Percentiles rank a stretch among this genome's conserved stretches.
Conservation (phyloP, 176 grass and related monocot genomes). For the Oryza longistaminata region DNA sequence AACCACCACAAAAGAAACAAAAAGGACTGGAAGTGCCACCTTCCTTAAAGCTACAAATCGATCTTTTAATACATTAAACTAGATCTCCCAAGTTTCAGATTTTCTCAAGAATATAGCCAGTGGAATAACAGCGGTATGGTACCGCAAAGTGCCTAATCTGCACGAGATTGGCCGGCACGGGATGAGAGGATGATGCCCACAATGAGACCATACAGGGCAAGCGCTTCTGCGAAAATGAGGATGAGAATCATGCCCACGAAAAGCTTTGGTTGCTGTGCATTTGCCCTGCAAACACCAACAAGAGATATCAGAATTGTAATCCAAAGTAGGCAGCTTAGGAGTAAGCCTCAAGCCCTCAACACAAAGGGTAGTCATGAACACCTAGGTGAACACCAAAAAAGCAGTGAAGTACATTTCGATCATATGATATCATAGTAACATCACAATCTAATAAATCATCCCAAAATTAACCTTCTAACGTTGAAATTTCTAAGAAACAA, state of each 20-base stretch:
- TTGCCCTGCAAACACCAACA: constrained; percentile 44
- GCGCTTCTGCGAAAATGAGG: constrained; percentile 77
- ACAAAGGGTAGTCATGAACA: not conserved
- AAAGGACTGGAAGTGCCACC: constrained; percentile 42
- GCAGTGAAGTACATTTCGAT: not conserved
- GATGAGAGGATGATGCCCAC: constrained; percentile 85
- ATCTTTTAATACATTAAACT: constrained; percentile 57
- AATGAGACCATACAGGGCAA: constrained; percentile 74
- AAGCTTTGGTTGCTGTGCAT: constrained; percentile 76
- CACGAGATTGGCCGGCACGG: constrained; percentile 74
- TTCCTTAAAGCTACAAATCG: constrained; percentile 40
- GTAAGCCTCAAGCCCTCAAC: not conserved
- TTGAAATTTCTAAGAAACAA: not conserved
- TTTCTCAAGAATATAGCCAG: constrained; percentile 39
- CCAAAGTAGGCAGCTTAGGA: not conserved
- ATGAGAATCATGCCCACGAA: constrained; percentile 90
- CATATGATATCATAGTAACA: not conserved
- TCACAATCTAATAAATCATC: not conserved
- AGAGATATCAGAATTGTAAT: constrained; percentile 12
- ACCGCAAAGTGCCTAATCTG: constrained; percentile 41
- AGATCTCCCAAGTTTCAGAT: constrained; percentile 32
- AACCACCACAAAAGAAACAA: constrained; percentile 32
- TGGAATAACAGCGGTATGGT: not conserved
- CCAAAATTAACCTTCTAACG: not conserved
- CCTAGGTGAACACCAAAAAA: not conserved